Percentiles rank a stretch among this genome's conserved stretches.
Conservation (phyloP, 495 filamentous ascomycete species). For the Aspergillus avenaceus region DNA sequence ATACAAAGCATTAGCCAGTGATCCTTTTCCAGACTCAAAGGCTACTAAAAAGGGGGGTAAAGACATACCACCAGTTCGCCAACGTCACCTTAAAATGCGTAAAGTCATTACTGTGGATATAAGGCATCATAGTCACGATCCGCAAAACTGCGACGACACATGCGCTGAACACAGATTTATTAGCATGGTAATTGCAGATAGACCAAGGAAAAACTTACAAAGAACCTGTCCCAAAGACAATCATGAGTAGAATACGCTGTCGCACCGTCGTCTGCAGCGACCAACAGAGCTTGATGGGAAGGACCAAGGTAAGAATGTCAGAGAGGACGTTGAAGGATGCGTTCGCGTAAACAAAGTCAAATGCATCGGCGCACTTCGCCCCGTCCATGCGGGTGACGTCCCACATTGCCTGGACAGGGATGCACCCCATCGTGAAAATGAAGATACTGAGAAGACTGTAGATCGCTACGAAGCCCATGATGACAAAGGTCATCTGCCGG, state of each 20-base stretch:
- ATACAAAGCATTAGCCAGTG: not conserved
- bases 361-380: slow-evolving; percentile 4
- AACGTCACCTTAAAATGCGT: slow-evolving; percentile 9
- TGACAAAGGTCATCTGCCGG: slow-evolving; percentile 10
- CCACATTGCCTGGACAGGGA: slow-evolving; percentile 3
- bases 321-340: slow-evolving; percentile 8
- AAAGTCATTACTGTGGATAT: slow-evolving; percentile 4
- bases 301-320: slow-evolving; percentile 5
- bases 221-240: slow-evolving; percentile 9
- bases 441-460: slow-evolving; percentile 14
- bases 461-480: slow-evolving; percentile 14
- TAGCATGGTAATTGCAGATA: not conserved
- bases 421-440: slow-evolving; percentile 7
- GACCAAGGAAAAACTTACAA: slow-evolving; percentile 1
- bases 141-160: slow-evolving; percentile 7
- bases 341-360: slow-evolving; percentile 11
- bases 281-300: slow-evolving; percentile 10
- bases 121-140: slow-evolving; percentile 10
- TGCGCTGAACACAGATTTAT: not conserved
- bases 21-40: not conserved
- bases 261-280: slow-evolving; percentile 1
- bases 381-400: slow-evolving; percentile 4
- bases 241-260: slow-evolving; percentile 5
- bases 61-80: slow-evolving; percentile 10
- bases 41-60: not conserved